Percentiles rank a stretch among this genome's conserved stretches.
These are phyloP conservation scores for Pterulicium gracile DNA, from an alignment of 1,284 basidiomycete species.

Conservation along the genomic window DNA sequence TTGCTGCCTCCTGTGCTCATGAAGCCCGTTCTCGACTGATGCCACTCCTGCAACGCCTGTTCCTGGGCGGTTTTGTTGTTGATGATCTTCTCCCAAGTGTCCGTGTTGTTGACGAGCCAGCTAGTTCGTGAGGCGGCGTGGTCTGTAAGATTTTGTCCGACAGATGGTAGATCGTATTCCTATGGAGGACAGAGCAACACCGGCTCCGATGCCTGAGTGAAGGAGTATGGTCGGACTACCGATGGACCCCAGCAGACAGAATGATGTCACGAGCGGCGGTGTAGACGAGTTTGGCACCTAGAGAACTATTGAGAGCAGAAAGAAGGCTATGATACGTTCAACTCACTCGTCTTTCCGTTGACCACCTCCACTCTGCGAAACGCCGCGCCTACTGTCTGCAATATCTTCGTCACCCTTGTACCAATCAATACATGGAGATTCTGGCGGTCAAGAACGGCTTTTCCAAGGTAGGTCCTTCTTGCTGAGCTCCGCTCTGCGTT, in stretches of 20 bases:
- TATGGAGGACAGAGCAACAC: conserved; percentile 15
- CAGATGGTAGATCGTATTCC: conserved; percentile 13
- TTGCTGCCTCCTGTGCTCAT: conserved; percentile 7
- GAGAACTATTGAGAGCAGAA: too few species aligned
- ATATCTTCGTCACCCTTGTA: conserved; percentile 12
- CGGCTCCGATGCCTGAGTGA: conserved; percentile 34
- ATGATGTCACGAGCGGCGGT: conserved; percentile 30
- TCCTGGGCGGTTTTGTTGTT: conserved; percentile 14
- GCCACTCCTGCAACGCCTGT: conserved; percentile 17
- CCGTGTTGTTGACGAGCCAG: conserved; percentile 20
- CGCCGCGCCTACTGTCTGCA: neutral
- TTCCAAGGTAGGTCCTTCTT: conserved; percentile 15
- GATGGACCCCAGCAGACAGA: conserved; percentile 30
- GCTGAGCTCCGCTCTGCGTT: conserved; percentile 14
- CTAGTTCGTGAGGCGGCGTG: conserved; percentile 17
- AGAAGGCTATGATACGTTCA: too few species aligned
- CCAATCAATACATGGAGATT: conserved; percentile 16
- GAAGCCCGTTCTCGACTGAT: conserved; percentile 15
- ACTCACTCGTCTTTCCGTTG: too few species aligned
- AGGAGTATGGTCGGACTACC: conserved; percentile 32
- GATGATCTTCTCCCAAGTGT: conserved; percentile 15
- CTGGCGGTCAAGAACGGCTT: conserved; percentile 10
- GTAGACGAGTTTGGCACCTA: conserved; percentile 9
- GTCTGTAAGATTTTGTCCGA: conserved; percentile 3
- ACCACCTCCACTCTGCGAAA: neutral